Evolutionary conservation across 176 grass and related monocot genomes (phyloP).

Genomic region (Eragrostis nindensis): DNA sequence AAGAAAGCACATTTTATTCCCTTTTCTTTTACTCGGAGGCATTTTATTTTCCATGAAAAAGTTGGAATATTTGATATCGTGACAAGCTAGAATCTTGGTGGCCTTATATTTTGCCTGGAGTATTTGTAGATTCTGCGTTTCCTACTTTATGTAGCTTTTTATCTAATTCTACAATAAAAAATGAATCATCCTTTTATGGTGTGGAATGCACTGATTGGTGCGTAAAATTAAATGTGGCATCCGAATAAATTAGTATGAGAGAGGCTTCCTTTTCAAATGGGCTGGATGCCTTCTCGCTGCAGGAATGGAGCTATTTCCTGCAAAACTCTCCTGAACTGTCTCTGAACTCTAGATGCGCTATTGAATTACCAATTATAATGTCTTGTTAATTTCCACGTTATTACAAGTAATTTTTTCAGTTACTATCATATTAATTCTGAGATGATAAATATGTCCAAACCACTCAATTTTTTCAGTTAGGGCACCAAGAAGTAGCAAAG

Average conservation of each 20-base stretch:
- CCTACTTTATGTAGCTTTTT: too few relatives aligned
- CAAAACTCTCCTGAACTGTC: neutral
- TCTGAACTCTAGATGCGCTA: neutral
- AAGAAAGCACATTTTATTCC: too few relatives aligned
- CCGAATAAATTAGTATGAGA: too few relatives aligned
- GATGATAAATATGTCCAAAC: neutral
- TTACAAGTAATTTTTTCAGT: neutral
- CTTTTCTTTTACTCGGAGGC: too few relatives aligned
- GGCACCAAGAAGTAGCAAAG: constrained; percentile 3
- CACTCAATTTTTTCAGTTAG: neutral
- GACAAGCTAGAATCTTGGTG: too few relatives aligned
- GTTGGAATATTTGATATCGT: too few relatives aligned
- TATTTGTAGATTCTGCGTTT: too few relatives aligned
- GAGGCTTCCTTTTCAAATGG: neutral
- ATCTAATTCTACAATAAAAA: too few relatives aligned
- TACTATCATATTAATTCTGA: neutral
- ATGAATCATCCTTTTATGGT: too few relatives aligned
- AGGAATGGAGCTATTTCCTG: neutral
- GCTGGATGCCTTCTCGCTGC: neutral
- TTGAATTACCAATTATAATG: neutral
- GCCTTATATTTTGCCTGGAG: too few relatives aligned
- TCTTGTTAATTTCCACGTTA: neutral
- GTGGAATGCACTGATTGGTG: too few relatives aligned
- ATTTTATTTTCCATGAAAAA: too few relatives aligned
- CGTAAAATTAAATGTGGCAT: neutral